These are phyloP conservation scores for Globisporangium radiosum DNA, from an alignment of 352 stramenopile species.

Conservation along the genomic window DNA sequence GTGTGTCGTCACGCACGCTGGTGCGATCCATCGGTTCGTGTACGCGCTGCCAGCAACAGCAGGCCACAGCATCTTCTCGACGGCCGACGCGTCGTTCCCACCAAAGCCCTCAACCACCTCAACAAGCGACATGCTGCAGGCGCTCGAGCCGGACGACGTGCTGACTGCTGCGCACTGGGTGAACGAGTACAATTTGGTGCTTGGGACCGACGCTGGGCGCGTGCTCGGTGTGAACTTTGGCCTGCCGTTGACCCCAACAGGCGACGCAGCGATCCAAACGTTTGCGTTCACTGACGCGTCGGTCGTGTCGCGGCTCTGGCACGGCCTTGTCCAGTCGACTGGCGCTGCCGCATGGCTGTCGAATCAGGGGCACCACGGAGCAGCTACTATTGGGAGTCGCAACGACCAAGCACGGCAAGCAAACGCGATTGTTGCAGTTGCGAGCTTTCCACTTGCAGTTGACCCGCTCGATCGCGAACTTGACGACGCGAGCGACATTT, in stretches of 20 bases:
- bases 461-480: slow-evolving; percentile 1
- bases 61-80: slow-evolving; percentile 48
- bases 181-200: slow-evolving; percentile 71
- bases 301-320: slow-evolving; percentile 64
- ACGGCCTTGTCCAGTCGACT: slow-evolving; percentile 43
- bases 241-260: slow-evolving; percentile 23
- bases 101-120: slow-evolving; percentile 29
- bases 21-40: slow-evolving; percentile 60
- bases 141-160: slow-evolving; percentile 44
- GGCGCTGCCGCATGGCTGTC: slow-evolving; percentile 20
- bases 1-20: slow-evolving; percentile 60
- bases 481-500: slow-evolving; percentile 38
- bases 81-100: slow-evolving; percentile 34
- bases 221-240: slow-evolving; percentile 71
- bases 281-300: slow-evolving; percentile 69
- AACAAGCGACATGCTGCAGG: slow-evolving; percentile 38
- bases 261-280: slow-evolving; percentile 37
- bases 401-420: slow-evolving; percentile 21
- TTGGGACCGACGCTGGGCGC: slow-evolving; percentile 51
- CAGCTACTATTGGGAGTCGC: not conserved
- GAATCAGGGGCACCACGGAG: too few relatives aligned
- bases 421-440: slow-evolving; percentile 45
- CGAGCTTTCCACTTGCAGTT: slow-evolving; percentile 52
- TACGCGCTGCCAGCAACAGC: slow-evolving; percentile 31
- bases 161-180: slow-evolving; percentile 62